These are phyloP conservation scores for Xenoacremonium recifei DNA, from an alignment of 2,329 filamentous ascomycete species.

Conservation along the genomic window DNA sequence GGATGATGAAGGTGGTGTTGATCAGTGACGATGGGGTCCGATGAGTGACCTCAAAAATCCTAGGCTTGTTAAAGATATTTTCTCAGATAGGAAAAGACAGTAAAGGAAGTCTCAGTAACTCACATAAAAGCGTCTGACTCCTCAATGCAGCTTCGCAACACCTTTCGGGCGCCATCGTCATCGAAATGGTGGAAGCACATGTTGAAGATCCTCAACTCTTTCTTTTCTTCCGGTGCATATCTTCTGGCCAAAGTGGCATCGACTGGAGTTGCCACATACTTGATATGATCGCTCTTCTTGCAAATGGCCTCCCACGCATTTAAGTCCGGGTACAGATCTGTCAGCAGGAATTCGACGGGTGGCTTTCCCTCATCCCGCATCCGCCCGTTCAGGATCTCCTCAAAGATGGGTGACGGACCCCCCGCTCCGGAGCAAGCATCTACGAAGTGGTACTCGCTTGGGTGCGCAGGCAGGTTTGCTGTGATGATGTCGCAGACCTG, in stretches of 20 bases:
- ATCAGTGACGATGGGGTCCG: conserved; percentile 18
- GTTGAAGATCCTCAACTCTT: conserved; percentile 21
- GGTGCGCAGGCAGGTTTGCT: conserved; percentile 14
- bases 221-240: conserved; percentile 15
- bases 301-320: conserved; percentile 19
- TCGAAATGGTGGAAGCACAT: conserved; percentile 24
- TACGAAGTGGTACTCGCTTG: conserved; percentile 19
- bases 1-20: conserved; percentile 19
- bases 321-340: conserved; percentile 19
- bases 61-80: conserved; percentile 1
- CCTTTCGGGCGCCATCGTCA: conserved; percentile 18
- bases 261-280: conserved; percentile 16
- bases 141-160: conserved; percentile 19
- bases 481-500: conserved; percentile 20
- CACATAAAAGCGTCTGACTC: conserved; percentile 20
- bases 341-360: conserved; percentile 17
- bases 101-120: no score
- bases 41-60: conserved; percentile 21
- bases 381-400: conserved; percentile 16
- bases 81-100: no score
- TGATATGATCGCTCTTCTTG: conserved; percentile 17
- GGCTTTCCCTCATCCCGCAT: conserved; percentile 15
- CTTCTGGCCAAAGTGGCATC: conserved; percentile 17
- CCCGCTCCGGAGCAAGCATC: conserved; percentile 19
- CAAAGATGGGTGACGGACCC: conserved; percentile 20